A percentile compares a stretch with the other conserved stretches of the same genome.
These are phyloP conservation scores for Quambalaria eucalypti DNA, from an alignment of 1,284 basidiomycete genomes.

Conservation along the genomic window DNA sequence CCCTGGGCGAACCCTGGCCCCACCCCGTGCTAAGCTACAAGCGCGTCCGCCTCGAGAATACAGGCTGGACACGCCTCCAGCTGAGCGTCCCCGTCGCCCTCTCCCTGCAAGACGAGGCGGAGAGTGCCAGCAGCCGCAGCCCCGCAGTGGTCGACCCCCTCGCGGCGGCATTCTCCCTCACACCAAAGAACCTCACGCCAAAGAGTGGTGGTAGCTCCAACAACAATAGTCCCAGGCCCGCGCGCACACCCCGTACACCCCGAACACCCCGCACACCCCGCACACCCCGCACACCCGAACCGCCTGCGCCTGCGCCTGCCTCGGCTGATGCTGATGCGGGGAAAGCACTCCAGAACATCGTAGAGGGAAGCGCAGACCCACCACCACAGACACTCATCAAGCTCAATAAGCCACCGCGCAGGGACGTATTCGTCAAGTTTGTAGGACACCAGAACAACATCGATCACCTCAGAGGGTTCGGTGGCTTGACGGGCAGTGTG, in stretches of 20 bases:
- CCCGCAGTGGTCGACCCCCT: no score
- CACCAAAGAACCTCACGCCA: no score
- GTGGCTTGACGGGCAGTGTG: background rate
- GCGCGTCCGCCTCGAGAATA: constrained; percentile 51
- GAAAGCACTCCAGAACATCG: background rate
- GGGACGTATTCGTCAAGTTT: constrained; percentile 21
- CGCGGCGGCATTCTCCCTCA: no score
- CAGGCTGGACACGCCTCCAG: constrained; percentile 51
- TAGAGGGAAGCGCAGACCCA: background rate
- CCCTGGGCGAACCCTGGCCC: constrained; percentile 24
- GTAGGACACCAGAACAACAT: constrained; percentile 29
- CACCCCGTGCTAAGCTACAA: constrained; percentile 45
- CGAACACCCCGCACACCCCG: no score
- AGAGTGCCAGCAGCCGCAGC: background rate
- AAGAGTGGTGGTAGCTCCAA: background rate
- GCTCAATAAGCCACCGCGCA: background rate
- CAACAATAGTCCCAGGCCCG: no score
- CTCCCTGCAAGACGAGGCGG: background rate
- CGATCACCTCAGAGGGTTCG: constrained; percentile 26
- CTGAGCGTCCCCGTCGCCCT: constrained; percentile 31
- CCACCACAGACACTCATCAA: background rate
- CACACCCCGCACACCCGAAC: no score
- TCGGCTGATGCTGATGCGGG: background rate
- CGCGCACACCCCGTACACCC: no score
- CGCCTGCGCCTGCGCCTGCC: background rate